Percentiles rank a stretch among this genome's conserved stretches.
Conservation (phyloP, 345 rosid species). For the Psidium guajava region DNA sequence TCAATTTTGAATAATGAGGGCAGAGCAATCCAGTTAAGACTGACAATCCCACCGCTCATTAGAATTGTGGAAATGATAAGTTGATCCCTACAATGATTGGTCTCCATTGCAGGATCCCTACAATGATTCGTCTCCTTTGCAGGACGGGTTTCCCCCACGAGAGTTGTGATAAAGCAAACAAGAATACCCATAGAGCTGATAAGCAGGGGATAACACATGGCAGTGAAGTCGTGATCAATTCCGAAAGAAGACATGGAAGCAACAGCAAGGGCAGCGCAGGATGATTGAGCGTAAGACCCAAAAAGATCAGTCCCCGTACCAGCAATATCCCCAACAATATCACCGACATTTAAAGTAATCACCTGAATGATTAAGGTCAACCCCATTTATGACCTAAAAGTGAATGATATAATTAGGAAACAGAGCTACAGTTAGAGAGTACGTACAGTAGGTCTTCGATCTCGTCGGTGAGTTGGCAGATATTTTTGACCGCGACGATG, state of each 20-base stretch:
- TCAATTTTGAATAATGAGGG: neutral
- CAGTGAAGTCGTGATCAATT: neutral
- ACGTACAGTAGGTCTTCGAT: neutral
- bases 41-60: neutral
- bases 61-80: neutral
- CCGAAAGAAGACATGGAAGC: slow-evolving; percentile 5
- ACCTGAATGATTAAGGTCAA: neutral
- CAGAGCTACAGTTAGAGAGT: neutral
- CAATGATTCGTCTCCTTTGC: neutral
- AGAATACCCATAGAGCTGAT: neutral
- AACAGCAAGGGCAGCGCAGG: neutral
- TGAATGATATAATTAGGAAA: neutral
- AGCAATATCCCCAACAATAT: neutral
- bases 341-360: neutral
- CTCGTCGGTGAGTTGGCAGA: neutral
- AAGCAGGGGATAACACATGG: neutral
- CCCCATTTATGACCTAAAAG: neutral
- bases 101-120: neutral
- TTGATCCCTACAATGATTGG: neutral
- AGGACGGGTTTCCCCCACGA: neutral
- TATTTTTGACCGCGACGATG: neutral
- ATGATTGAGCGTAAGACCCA: neutral
- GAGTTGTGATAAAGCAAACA: neutral
- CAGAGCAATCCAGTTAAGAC: slow-evolving; percentile 1
- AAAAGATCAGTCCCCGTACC: neutral